Evolutionary conservation across 805 yeast species (phyloP), one percentile per base, ranked within the genome.

Genomic region (Candida pseudofarinosa): DNA sequence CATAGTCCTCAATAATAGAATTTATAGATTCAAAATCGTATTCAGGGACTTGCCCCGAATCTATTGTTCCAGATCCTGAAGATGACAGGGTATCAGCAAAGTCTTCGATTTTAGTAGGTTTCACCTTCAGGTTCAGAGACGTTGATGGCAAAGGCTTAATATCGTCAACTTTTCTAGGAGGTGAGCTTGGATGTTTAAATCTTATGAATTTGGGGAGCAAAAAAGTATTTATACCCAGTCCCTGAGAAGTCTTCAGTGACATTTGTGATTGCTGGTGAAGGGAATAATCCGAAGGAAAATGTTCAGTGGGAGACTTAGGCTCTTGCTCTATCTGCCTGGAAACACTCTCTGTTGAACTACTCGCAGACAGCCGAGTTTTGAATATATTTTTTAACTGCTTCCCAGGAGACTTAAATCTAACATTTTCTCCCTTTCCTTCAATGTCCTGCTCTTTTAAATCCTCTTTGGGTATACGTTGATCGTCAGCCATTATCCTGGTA

Each of bases 61-160:
- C 54, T 32, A 48, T 53, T 15, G 40, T 36, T 6, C 28, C 28
- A 14, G 31, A 39, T n/a, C 51, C 47, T 38, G 46, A 19, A 13
- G 38, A 49, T 1, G 59, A 51, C 1, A 60, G 50, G n/a, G 72
- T 60, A 48, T 69, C 75, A 14, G 74, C 74, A 49, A 69, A 67
- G 35, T 68, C 74, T 8, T 58, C 63, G 18, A 64, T 42, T 4
- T 53, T 51, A 26, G 58, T 44, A 19, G 51, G 56, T 35, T 49
- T 50, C 3, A 50, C 44, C 6, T 52, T 47, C 8, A 17, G 14
- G 23, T 23, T 32, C 28, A 37, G 20, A 6, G 18, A n/a, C 4
- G 23, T 10, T 17, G 14, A n/a, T 3, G 38, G 20, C 20, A 19
- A 14, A 7, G 15, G 35, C 19, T 17, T 19, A 12, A 17, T 19